Base-by-base conservation (phyloP, 371 early-diverging fungal genomes). In the Phascolomyces articulosus region DNA sequence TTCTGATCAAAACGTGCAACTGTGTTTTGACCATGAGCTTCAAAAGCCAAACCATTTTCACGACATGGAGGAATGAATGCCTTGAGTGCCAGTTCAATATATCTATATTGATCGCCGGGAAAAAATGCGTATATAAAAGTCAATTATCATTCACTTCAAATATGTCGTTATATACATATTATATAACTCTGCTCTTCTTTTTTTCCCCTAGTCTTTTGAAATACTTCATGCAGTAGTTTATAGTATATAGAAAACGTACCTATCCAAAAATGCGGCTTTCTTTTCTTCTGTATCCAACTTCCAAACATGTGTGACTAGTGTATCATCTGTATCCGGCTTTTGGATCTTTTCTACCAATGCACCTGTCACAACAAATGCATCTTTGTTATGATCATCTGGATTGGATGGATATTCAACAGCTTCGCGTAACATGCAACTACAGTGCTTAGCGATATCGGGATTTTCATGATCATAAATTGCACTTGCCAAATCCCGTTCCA, bases 21-120 rank as follows among this genome's bases (percentile, higher is more conserved):
- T 20, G 79, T 84, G 68, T 92, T 92, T 66, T 92, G 91, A 9
- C 83, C 84, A 65, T 92, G 92, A 7, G 90, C 84, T 68, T 91
- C 92, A 65, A 90, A 91, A 1, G 90, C 86, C 65, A 89, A 87
- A 59, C 91, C 91, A 59, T 88, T 85, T 63, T 79, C 70, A 15
- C 88, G 62, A 34, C 82, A 78, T 11, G 89, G 88, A 16, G 91
- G 89, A 49, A 91, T 64, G 63, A 91, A 85, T 15, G 89, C 86
- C 53, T 83, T 73, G 29, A 92, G 68, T 34, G 84, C 80, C 28
- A 82, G 70, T 29, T 77, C 68, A 53, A 78, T 67, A 54, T 82
- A 87, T 59, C 60, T 59, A 41, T 51, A 51, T 10, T 7, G 20
- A 47, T 6, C 13, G 38, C 9, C 13, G 13, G 38, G 9, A 38